These are phyloP conservation scores for Erysimum pusillum DNA, from an alignment of 441 rosid genomes.

Conservation along the genomic window DNA sequence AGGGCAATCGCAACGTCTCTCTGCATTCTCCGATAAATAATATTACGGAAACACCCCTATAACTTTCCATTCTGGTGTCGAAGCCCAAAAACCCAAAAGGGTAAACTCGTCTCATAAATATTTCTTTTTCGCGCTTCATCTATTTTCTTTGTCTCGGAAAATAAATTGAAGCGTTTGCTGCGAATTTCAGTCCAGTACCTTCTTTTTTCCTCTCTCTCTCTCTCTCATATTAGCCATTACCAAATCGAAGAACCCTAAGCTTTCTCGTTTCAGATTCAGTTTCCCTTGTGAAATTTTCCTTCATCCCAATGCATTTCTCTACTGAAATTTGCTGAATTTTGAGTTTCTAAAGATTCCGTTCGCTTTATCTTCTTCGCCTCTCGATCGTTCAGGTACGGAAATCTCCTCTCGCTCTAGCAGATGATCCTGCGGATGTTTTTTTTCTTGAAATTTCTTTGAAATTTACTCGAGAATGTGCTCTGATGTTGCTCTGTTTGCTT, in stretches of 20 bases:
- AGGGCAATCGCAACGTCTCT: conserved; percentile 42
- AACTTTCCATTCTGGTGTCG: conserved; percentile 23
- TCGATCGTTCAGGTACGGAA: conserved; percentile 3
- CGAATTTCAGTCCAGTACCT: conserved; percentile 13
- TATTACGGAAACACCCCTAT: conserved; percentile 16
- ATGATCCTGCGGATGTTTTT: neutral
- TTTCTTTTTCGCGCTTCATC: conserved; percentile 46
- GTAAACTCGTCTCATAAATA: conserved; percentile 22
- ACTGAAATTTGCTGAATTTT: neutral
- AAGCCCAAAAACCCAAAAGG: conserved; percentile 33
- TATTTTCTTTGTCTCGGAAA: conserved; percentile 4
- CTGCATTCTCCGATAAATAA: neutral
- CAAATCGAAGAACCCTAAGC: conserved; percentile 16
- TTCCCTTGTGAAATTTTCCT: neutral
- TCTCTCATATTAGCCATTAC: neutral
- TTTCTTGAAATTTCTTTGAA: neutral
- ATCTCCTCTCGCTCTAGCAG: neutral
- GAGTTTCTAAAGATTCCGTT: neutral
- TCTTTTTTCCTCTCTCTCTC: neutral
- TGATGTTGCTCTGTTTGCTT: conserved; percentile 20
- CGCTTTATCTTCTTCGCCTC: neutral
- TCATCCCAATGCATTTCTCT: neutral
- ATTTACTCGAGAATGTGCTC: neutral
- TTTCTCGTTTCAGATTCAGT: neutral
- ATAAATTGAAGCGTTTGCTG: conserved; percentile 19